Conservation (phyloP, 176 grass and related monocot species). For the Oryza rufipogon region DNA sequence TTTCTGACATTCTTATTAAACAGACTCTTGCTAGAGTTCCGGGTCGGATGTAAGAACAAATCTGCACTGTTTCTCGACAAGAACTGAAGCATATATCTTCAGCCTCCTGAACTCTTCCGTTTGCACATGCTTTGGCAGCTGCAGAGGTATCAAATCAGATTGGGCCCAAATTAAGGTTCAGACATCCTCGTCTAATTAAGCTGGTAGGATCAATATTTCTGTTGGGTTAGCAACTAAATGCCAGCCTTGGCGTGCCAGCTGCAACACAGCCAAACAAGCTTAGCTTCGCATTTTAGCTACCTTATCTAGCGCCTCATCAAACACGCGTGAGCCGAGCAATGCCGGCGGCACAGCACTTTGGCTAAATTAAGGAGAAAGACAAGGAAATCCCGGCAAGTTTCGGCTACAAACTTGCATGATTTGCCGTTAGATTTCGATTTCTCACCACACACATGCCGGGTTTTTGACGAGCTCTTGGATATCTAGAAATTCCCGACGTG, state of each 20-base stretch:
- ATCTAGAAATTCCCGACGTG: neutral
- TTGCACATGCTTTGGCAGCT: neutral
- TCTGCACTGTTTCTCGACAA: neutral
- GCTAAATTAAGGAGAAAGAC: neutral
- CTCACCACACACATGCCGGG: neutral
- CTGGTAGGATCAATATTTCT: neutral
- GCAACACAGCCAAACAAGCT: too few species aligned
- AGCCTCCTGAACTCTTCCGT: too few species aligned
- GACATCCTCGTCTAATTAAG: neutral
- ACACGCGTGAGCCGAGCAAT: constrained; percentile 18
- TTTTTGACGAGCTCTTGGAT: neutral
- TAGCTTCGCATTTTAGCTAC: too few species aligned
- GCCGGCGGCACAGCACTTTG: neutral
- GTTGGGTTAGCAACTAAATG: constrained; percentile 29
- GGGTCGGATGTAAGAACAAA: neutral
- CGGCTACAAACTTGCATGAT: neutral
- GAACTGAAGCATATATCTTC: neutral
- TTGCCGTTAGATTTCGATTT: neutral
- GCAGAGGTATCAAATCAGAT: neutral
- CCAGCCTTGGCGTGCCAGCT: neutral
- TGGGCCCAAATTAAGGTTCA: neutral
- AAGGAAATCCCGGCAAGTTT: neutral
- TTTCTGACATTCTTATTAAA: neutral
- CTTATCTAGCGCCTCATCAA: constrained; percentile 5
- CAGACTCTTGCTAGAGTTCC: neutral